These are phyloP conservation scores for Penicillium bialowiezense DNA, from an alignment of 495 filamentous ascomycete species.

Conservation along the genomic window DNA sequence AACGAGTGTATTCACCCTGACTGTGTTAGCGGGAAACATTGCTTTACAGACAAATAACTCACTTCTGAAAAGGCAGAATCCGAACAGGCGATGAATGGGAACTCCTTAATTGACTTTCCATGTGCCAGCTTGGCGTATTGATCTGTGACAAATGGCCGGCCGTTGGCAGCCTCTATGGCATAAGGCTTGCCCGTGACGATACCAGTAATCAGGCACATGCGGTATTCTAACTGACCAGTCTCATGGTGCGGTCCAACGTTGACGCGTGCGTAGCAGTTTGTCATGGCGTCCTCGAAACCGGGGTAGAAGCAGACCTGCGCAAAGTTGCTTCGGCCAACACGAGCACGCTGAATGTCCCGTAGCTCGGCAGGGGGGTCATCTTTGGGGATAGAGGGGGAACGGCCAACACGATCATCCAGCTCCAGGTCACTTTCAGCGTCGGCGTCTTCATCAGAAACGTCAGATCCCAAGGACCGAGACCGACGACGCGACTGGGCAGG, in stretches of 20 bases:
- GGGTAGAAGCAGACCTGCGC: slow-evolving; percentile 87
- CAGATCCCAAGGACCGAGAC: slow-evolving; percentile 47
- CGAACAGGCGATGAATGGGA: slow-evolving; percentile 81
- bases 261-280: slow-evolving; percentile 76
- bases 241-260: slow-evolving; percentile 69
- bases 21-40: slow-evolving; percentile 28
- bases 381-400: slow-evolving; percentile 41
- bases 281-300: slow-evolving; percentile 76
- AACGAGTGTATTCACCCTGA: slow-evolving; percentile 79
- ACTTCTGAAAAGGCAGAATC: slow-evolving; percentile 73
- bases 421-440: slow-evolving; percentile 80
- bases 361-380: slow-evolving; percentile 65
- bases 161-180: slow-evolving; percentile 65
- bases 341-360: slow-evolving; percentile 76
- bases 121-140: slow-evolving; percentile 71
- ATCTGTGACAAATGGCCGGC: slow-evolving; percentile 70
- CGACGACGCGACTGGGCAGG: slow-evolving; percentile 49
- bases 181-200: slow-evolving; percentile 79
- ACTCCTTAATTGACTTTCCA: slow-evolving; percentile 73
- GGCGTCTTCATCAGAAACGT: slow-evolving; percentile 59
- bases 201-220: slow-evolving; percentile 85
- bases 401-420: slow-evolving; percentile 55
- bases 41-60: no score
- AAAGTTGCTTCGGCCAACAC: slow-evolving; percentile 78
- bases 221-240: slow-evolving; percentile 70